These are phyloP conservation scores for Seiridium unicorne DNA, from an alignment of 2,329 filamentous ascomycete species.

Conservation along the genomic window DNA sequence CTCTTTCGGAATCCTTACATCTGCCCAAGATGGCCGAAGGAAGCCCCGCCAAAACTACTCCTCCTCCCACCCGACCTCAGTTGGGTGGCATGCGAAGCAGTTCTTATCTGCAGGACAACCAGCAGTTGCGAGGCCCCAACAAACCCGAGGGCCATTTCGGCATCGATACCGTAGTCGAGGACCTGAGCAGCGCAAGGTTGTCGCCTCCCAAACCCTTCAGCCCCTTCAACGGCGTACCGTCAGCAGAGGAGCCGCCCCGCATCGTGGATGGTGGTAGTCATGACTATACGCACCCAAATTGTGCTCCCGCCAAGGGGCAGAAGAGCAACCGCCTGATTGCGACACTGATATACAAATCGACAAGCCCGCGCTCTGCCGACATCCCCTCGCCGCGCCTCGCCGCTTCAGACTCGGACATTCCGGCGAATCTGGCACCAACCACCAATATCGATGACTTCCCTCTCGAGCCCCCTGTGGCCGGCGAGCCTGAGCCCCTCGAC, in stretches of 20 bases:
- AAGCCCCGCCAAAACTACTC: constrained; percentile 3
- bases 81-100: constrained; percentile 55
- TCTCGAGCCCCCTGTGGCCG: constrained; percentile 52
- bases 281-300: constrained; percentile 62
- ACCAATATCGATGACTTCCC: constrained; percentile 58
- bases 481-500: constrained; percentile 59
- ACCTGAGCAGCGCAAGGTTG: constrained; percentile 38
- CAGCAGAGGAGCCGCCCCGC: constrained; percentile 55
- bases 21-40: constrained; percentile 29
- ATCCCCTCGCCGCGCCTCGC: constrained; percentile 34
- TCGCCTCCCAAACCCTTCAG: constrained; percentile 40
- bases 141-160: constrained; percentile 56
- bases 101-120: constrained; percentile 62
- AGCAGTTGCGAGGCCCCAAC: constrained; percentile 59
- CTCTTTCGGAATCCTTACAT: neutral
- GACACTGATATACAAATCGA: constrained; percentile 62
- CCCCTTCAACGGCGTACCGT: constrained; percentile 60
- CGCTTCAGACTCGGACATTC: constrained; percentile 39
- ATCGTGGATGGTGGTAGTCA: constrained; percentile 64
- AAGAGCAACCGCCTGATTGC: constrained; percentile 54
- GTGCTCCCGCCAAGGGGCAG: constrained; percentile 49
- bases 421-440: constrained; percentile 58
- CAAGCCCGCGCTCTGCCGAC: constrained; percentile 25
- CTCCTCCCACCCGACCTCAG: constrained; percentile 41
- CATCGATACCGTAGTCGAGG: constrained; percentile 65